phyloP scores from a whole-genome alignment of 2,329 filamentous ascomycete genomes.

The Neurospora sp. region DNA sequence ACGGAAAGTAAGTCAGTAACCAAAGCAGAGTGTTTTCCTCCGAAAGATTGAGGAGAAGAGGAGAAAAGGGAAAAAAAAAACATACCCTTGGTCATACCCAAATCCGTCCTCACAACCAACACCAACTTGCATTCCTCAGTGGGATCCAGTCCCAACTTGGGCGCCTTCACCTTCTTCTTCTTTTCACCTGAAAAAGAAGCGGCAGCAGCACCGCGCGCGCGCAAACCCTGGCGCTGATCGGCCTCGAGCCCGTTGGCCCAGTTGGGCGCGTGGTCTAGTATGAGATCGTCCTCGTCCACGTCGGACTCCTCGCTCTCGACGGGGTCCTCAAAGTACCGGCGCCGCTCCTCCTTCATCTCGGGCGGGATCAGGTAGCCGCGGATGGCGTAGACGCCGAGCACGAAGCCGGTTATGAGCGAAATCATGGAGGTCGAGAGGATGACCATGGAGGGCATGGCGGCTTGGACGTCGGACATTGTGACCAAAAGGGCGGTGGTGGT shows the following conservation, averaged over 20 bases:
- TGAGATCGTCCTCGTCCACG: conserved; percentile 46
- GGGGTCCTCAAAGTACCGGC: conserved; percentile 46
- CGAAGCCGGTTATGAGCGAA: conserved; percentile 66
- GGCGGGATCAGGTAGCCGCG: conserved; percentile 50
- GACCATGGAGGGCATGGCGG: conserved; percentile 26
- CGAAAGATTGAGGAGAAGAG: background rate
- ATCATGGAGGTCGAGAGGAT: conserved; percentile 65
- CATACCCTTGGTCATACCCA: conserved; percentile 95
- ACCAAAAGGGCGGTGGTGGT: background rate
- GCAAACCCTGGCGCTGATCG: conserved; percentile 47
- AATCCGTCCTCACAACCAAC: conserved; percentile 80
- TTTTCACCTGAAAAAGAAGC: conserved; percentile 14
- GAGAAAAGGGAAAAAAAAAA: conserved; percentile 3
- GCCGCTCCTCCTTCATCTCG: conserved; percentile 44
- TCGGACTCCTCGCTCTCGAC: conserved; percentile 62
- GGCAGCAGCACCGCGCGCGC: conserved; percentile 16
- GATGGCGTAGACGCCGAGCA: conserved; percentile 66
- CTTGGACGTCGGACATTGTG: conserved; percentile 4
- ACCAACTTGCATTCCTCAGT: conserved; percentile 90
- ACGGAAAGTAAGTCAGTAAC: background rate
- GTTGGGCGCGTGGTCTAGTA: conserved; percentile 57
- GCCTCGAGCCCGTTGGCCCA: conserved; percentile 54
- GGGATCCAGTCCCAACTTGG: conserved; percentile 18
- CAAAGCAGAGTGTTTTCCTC: background rate
- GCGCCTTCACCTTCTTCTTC: conserved; percentile 29